Conservation (phyloP, 306 rosid species). For the Medicago arabica region DNA sequence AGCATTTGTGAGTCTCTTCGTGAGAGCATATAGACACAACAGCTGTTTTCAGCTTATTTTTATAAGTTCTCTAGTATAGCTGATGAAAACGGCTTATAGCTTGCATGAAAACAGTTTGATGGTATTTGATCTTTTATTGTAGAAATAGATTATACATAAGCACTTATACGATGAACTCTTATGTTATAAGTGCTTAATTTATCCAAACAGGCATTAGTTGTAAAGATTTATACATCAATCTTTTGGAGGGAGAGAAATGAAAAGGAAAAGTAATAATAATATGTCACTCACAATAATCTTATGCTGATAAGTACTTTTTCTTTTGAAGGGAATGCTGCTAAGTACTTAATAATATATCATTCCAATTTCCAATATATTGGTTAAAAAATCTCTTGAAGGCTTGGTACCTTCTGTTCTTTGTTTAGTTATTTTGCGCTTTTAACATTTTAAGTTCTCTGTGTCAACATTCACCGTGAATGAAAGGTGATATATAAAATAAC, state of each 20-base stretch:
- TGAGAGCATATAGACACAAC: too few species aligned
- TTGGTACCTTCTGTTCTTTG: neutral
- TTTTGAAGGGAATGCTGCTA: too few species aligned
- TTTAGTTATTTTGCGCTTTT: constrained; percentile 1
- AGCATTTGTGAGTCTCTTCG: too few species aligned
- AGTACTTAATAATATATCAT: constrained; percentile 1
- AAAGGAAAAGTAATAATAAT: too few species aligned
- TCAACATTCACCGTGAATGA: neutral
- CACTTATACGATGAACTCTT: neutral
- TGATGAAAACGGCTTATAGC: too few species aligned
- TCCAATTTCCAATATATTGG: neutral
- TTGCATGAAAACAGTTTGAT: neutral
- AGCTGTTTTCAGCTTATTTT: neutral
- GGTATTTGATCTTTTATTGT: too few species aligned
- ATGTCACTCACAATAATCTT: neutral
- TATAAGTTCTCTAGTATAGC: neutral
- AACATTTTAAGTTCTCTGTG: constrained; percentile 11
- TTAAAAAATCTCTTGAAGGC: constrained; percentile 11
- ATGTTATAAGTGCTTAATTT: too few species aligned
- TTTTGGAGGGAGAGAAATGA: neutral
- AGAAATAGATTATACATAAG: neutral
- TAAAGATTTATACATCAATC: constrained; percentile 4
- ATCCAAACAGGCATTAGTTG: neutral
- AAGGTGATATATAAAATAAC: constrained; percentile 26
- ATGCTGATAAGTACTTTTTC: neutral